These are phyloP conservation scores for Thielaviopsis musarum DNA, from an alignment of 2,329 filamentous ascomycete species.

Conservation along the genomic window DNA sequence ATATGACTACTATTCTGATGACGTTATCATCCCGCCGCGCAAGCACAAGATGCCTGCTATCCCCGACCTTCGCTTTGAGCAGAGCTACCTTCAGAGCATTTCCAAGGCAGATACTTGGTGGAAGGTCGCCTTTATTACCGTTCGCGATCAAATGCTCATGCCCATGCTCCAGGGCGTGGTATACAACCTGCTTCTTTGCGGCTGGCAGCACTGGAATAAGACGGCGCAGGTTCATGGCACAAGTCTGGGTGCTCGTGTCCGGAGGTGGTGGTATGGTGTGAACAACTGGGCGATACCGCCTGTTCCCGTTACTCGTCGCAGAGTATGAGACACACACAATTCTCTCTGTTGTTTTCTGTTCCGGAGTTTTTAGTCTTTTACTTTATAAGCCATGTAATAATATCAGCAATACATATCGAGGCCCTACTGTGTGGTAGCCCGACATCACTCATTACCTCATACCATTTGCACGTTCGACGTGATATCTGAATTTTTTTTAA, in stretches of 20 bases:
- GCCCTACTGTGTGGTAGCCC: background rate
- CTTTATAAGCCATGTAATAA: background rate
- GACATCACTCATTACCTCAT: background rate
- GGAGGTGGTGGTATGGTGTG: constrained; percentile 88
- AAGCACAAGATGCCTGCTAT: constrained; percentile 40
- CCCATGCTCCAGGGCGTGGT: constrained; percentile 73
- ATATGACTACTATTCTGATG: constrained; percentile 51
- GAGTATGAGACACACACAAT: background rate
- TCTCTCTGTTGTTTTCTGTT: background rate
- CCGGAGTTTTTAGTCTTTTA: background rate
- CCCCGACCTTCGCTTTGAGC: constrained; percentile 88
- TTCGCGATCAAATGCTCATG: constrained; percentile 79
- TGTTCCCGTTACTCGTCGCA: constrained; percentile 8
- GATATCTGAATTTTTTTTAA: background rate
- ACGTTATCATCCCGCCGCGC: constrained; percentile 41
- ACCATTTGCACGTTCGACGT: background rate
- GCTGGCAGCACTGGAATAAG: constrained; percentile 83
- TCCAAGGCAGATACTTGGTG: constrained; percentile 63
- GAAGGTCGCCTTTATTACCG: constrained; percentile 67
- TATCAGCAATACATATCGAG: background rate
- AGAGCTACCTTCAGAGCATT: constrained; percentile 91
- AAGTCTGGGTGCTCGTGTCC: constrained; percentile 56
- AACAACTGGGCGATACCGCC: constrained; percentile 71
- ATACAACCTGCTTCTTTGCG: constrained; percentile 72
- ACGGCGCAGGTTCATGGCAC: constrained; percentile 61